Base-by-base conservation (phyloP, 2,329 filamentous ascomycete species). In the Scopulariopsis brevicaulis region DNA sequence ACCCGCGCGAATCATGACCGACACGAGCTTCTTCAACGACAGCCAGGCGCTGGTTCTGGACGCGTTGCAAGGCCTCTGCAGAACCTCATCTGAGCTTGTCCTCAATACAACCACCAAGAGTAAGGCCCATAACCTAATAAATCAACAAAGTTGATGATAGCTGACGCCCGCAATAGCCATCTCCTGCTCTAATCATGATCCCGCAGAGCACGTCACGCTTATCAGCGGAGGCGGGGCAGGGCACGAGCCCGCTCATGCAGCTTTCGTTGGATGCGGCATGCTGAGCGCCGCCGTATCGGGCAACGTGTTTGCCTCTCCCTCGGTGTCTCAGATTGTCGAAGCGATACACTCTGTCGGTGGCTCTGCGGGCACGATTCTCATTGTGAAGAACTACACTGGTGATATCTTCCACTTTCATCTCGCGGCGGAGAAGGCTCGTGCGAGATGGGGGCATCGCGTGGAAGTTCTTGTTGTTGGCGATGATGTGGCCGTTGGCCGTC, bases 341-440 rank as follows among this genome's bases (percentile, higher is more conserved):
- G 82, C 76, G 7, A 77, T 86, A 50, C 76, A 79, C 56, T 73
- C 75, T 53, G 78, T 77, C 14, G 80, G 77, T 18, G 82, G 73
- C 34, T 72, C 75, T 40, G 72, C 71, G 64, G 83, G 83, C 43
- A 79, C 78, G 2, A 78, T 86, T 54, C 71, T 86, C 1, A 77
- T 86, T 54, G 78, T 84, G 60, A 84, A 81, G 53, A 86, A 86
- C 68, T 85, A 85, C 67, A 85, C 82, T 0, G 82, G 82, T 53
- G 82, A 85, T 66, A 82, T 82, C 59, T 70, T 85, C 60, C 82
- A 85, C 65, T 83, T 84, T 62, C 81, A 81, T 1, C 69, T 84
- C 14, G 82, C 82, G 2, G 78, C 78, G 55, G 81, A 82, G 62
- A 82, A 77, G 67, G 82, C 78, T 43, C 75, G 72, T 56, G 80